Conservation (phyloP, 768 basidiomycete species). For the Psilocybe cubensis region DNA sequence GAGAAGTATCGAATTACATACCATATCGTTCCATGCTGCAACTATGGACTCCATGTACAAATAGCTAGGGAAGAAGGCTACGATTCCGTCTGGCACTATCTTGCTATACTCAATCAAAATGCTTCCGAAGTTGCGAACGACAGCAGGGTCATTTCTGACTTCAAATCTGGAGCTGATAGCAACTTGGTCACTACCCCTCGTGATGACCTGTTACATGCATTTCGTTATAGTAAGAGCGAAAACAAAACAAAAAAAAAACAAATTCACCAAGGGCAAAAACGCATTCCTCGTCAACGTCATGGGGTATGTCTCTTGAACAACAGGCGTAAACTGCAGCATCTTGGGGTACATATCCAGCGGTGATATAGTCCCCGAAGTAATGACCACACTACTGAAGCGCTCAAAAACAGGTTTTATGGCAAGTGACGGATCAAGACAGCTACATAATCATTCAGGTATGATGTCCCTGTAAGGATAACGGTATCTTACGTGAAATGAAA, state of each 20-base stretch:
- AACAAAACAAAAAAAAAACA: background rate
- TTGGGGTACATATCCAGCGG: constrained; percentile 99
- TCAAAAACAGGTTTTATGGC: constrained; percentile 99
- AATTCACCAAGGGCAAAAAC: constrained; percentile 87
- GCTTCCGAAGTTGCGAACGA: constrained; percentile 97
- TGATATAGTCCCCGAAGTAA: constrained; percentile 98
- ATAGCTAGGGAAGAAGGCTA: constrained; percentile 99
- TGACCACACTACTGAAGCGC: constrained; percentile 96
- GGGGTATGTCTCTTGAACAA: constrained; percentile 95
- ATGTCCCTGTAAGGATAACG: background rate
- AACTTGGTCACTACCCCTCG: constrained; percentile 97
- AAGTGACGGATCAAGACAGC: constrained; percentile 95
- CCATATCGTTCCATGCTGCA: constrained; percentile 99
- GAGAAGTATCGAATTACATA: constrained; percentile 36
- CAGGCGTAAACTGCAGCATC: constrained; percentile 97
- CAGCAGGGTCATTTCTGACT: constrained; percentile 98
- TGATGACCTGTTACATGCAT: constrained; percentile 73
- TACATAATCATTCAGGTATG: constrained; percentile 34
- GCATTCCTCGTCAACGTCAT: constrained; percentile 98
- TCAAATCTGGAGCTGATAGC: constrained; percentile 98
- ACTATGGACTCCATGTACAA: constrained; percentile 99
- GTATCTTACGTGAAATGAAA: constrained; percentile 87
- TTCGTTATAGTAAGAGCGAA: constrained; percentile 3
- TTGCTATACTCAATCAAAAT: constrained; percentile 98
- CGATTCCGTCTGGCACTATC: constrained; percentile 97